Conservation (phyloP, 192 early-diverging fungal genomes). For the Pilaira anomala region DNA sequence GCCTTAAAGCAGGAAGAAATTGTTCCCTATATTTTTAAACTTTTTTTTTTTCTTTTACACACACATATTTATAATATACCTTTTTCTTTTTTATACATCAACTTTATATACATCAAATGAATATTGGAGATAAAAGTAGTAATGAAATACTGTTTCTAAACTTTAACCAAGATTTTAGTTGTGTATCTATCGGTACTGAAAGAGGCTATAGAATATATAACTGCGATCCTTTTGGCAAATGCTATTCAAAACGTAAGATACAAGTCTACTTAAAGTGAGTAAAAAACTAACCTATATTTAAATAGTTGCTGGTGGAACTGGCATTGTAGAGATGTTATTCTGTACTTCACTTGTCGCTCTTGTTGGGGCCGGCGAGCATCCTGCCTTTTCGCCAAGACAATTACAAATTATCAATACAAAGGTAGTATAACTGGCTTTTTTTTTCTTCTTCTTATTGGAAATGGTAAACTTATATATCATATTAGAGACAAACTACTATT, state of each 20-base stretch:
- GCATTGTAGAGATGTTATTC: slow-evolving; percentile 97
- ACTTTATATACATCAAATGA: slow-evolving; percentile 44
- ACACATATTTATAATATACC: no score
- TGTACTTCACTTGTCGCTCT: slow-evolving; percentile 95
- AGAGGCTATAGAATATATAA: slow-evolving; percentile 95
- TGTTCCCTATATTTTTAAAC: no score
- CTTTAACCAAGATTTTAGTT: slow-evolving; percentile 86
- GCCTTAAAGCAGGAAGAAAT: no score
- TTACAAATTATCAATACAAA: slow-evolving; percentile 98
- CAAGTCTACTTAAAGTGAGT: no score
- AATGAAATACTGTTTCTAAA: slow-evolving; percentile 77
- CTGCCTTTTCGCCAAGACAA: slow-evolving; percentile 79
- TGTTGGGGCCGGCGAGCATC: slow-evolving; percentile 91
- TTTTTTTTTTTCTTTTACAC: no score
- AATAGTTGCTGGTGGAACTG: slow-evolving; percentile 81
- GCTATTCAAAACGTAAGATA: slow-evolving; percentile 82
- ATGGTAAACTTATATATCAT: background rate
- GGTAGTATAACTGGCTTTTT: slow-evolving; percentile 40
- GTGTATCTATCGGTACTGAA: slow-evolving; percentile 84
- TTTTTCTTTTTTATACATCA: no score
- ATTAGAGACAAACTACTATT: slow-evolving; percentile 90
- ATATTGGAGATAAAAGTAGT: slow-evolving; percentile 55
- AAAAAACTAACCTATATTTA: background rate
- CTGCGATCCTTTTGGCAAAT: slow-evolving; percentile 95
- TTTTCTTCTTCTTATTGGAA: background rate